These are phyloP conservation scores for Tulasnella sp. DNA, from an alignment of 768 basidiomycete genomes.

Conservation along the genomic window DNA sequence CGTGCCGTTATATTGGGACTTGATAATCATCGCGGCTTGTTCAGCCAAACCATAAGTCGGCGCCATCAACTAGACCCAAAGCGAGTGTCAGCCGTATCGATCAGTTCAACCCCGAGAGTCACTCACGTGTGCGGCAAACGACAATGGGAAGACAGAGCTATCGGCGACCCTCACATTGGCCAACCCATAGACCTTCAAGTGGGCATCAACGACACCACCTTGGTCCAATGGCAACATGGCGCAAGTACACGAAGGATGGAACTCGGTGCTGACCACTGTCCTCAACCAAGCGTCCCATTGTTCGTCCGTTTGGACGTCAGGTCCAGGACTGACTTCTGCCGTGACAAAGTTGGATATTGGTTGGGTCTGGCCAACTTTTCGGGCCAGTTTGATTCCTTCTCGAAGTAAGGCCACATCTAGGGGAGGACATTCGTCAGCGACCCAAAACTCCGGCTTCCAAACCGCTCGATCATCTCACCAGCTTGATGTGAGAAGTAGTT, in stretches of 20 bases:
- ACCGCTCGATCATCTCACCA: constrained; percentile 36
- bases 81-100: constrained; percentile 31
- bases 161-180: constrained; percentile 36
- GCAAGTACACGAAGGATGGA: constrained; percentile 39
- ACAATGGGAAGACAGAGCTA: constrained; percentile 27
- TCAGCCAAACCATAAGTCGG: constrained; percentile 48
- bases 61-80: constrained; percentile 31
- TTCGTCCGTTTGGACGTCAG: constrained; percentile 50
- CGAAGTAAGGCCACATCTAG: constrained; percentile 49
- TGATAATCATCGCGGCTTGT: constrained; percentile 46
- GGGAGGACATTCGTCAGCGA: background rate
- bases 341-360: constrained; percentile 49
- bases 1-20: constrained; percentile 39
- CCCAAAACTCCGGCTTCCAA: background rate
- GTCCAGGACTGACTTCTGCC: constrained; percentile 49
- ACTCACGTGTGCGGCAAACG: constrained; percentile 45
- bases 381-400: constrained; percentile 58
- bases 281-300: constrained; percentile 53
- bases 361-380: constrained; percentile 48
- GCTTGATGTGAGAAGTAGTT: constrained; percentile 57
- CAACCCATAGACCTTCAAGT: constrained; percentile 38
- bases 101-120: constrained; percentile 6
- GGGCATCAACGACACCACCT: constrained; percentile 40
- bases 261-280: constrained; percentile 34
- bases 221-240: constrained; percentile 39